Base-by-base conservation (phyloP, 2,329 filamentous ascomycete species). In the Hymenoscyphus albidus region DNA sequence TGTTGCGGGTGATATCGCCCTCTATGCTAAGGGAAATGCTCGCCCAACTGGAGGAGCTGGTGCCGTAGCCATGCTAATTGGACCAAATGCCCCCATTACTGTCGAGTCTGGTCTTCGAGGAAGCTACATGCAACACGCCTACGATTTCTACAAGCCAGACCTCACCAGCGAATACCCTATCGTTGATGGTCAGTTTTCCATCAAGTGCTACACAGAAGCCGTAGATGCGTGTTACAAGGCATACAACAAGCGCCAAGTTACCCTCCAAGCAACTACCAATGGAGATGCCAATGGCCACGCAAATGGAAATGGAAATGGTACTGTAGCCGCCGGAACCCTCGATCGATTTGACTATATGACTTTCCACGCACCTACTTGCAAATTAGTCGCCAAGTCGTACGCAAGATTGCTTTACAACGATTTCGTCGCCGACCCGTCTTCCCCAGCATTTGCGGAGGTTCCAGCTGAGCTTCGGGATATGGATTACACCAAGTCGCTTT, bases 141-240 rank as follows among this genome's bases (percentile, higher is more conserved):
- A 94, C 79, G 91, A 94, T 78, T 94, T 94, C 78, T 94, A 92
- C 87, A 94, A 94, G 87, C 90, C 91, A 74, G 91, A 94, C 78
- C 82, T 94, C 70, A 90, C 90, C 74, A 92, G 88, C 84, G 91
- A 94, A 80, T 94, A 94, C 81, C 91, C 91, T 69, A 88, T 91
- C 75, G 91, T 94, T 65, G 91, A 94, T 73, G 91, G 91, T 67
- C 90, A 93, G 78, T 93, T 88, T 83, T 94, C 91, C 59, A 78
- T 93, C 77, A 89, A 82, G 78, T 94, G 91, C 84, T 94, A 94
- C 80, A 90, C 83, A 69, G 85, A 91, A 81, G 90, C 91, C 60
- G 87, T 94, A 32, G 91, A 94, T 76, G 85, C 86, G 64, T 89
- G 90, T 78, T 95, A 95, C 83, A 88, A 88, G 76, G 89, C 88